These are phyloP conservation scores for Arthroderma sp. DNA, from an alignment of 2,329 filamentous ascomycete species.

Conservation along the genomic window DNA sequence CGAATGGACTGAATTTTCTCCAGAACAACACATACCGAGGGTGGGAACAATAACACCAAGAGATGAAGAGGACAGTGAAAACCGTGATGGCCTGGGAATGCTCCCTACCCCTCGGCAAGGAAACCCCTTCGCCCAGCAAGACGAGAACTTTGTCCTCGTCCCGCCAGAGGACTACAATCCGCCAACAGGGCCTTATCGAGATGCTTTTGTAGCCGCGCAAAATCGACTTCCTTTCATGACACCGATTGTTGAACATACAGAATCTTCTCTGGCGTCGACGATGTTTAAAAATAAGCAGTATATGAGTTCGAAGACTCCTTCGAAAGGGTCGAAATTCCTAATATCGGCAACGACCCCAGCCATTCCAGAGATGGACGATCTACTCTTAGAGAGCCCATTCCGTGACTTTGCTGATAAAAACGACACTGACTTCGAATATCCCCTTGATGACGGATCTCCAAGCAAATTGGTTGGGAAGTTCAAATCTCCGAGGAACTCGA, in stretches of 20 bases:
- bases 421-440: slow-evolving; percentile 30
- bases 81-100: background rate
- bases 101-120: background rate
- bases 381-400: slow-evolving; percentile 59
- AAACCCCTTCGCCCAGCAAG: background rate
- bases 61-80: slow-evolving; percentile 13
- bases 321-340: slow-evolving; percentile 37
- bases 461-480: slow-evolving; percentile 31
- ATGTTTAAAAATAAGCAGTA: slow-evolving; percentile 46
- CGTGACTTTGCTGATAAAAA: slow-evolving; percentile 49
- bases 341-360: slow-evolving; percentile 18
- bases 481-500: slow-evolving; percentile 15
- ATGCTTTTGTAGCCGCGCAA: slow-evolving; percentile 67
- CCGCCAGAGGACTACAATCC: slow-evolving; percentile 79
- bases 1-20: slow-evolving; percentile 82
- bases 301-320: slow-evolving; percentile 64
- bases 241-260: slow-evolving; percentile 89
- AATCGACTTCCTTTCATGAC: slow-evolving; percentile 97
- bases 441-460: slow-evolving; percentile 26
- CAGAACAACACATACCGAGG: slow-evolving; percentile 55
- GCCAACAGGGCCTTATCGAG: slow-evolving; percentile 66
- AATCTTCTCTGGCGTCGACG: slow-evolving; percentile 63
- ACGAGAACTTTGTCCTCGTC: slow-evolving; percentile 54
- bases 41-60: slow-evolving; percentile 18
- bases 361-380: slow-evolving; percentile 32